Conservation (phyloP, 78 protist genomes). For the Trichosphaerium sp. region DNA sequence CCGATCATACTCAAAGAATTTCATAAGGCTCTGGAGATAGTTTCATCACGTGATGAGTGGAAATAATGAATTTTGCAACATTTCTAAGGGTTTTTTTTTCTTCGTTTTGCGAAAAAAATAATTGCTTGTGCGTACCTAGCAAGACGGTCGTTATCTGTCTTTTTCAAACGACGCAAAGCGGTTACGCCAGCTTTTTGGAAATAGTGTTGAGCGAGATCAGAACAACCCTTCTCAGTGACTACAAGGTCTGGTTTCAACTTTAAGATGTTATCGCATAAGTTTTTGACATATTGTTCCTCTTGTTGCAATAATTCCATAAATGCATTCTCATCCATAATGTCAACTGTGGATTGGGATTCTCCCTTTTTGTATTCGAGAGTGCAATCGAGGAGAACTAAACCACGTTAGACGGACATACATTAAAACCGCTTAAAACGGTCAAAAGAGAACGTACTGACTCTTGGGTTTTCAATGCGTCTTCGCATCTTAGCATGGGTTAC, state of each 20-base stretch:
- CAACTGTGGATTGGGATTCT: slow-evolving; percentile 88
- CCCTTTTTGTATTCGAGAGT: slow-evolving; percentile 98
- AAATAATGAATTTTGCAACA: too few relatives aligned
- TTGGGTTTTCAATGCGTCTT: slow-evolving; percentile 89
- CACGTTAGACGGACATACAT: too few relatives aligned
- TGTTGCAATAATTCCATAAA: slow-evolving; percentile 56
- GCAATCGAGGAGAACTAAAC: slow-evolving; percentile 95
- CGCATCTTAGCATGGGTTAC: slow-evolving; percentile 93
- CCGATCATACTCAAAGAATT: too few relatives aligned
- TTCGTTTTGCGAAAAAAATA: background rate
- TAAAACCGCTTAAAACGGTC: too few relatives aligned
- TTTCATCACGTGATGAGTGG: too few relatives aligned
- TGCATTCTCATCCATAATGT: slow-evolving; percentile 77
- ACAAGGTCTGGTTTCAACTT: slow-evolving; percentile 95
- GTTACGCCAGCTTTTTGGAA: slow-evolving; percentile 83
- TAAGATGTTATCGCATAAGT: slow-evolving; percentile 76
- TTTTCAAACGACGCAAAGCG: slow-evolving; percentile 91
- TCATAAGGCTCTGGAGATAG: too few relatives aligned
- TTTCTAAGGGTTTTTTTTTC: too few relatives aligned
- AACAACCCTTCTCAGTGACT: slow-evolving; percentile 98
- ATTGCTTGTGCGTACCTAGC: slow-evolving; percentile 50
- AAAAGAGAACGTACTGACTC: too few relatives aligned
- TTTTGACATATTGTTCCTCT: slow-evolving; percentile 89
- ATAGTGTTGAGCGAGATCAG: slow-evolving; percentile 89
- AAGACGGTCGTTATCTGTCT: slow-evolving; percentile 97